A percentile compares a stretch with the other conserved stretches of the same genome.
Evolutionary conservation across 2,329 filamentous ascomycete species (phyloP).

Genomic region (Talaromyces sp.): DNA sequence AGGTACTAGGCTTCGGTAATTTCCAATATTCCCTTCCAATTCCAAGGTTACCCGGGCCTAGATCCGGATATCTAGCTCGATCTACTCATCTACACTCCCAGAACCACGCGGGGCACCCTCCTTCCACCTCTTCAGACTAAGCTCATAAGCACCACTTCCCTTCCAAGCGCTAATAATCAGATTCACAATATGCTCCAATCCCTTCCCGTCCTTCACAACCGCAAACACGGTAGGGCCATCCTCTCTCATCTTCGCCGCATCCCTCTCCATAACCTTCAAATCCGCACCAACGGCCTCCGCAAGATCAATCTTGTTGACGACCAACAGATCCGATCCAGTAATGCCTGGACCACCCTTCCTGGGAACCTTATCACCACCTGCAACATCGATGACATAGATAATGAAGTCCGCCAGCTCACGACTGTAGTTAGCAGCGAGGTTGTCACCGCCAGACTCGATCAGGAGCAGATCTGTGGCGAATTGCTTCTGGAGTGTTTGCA

Average conservation of each 20-base stretch:
- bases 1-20: too few relatives aligned
- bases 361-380: conserved; percentile 94
- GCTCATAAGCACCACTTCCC: conserved; percentile 72
- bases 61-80: neutral
- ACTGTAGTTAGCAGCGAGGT: conserved; percentile 94
- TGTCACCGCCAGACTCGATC: conserved; percentile 95
- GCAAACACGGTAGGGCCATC: conserved; percentile 95
- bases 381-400: conserved; percentile 97
- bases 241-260: conserved; percentile 91
- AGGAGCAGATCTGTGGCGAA: conserved; percentile 83
- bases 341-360: conserved; percentile 96
- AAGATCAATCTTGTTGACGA: conserved; percentile 97
- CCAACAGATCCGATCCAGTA: conserved; percentile 88
- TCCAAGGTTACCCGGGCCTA: too few relatives aligned
- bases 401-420: conserved; percentile 96
- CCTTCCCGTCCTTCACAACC: conserved; percentile 91
- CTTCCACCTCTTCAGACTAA: conserved; percentile 49
- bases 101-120: conserved; percentile 42
- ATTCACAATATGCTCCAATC: conserved; percentile 82
- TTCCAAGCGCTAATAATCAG: conserved; percentile 92
- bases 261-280: conserved; percentile 88
- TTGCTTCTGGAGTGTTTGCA: conserved; percentile 82
- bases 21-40: too few relatives aligned
- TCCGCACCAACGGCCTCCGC: conserved; percentile 90
- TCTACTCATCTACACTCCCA: conserved; percentile 36